Percentiles rank a stretch among this genome's conserved stretches.
Conservation (phyloP, 495 filamentous ascomycete genomes). For the Neurospora sp. region DNA sequence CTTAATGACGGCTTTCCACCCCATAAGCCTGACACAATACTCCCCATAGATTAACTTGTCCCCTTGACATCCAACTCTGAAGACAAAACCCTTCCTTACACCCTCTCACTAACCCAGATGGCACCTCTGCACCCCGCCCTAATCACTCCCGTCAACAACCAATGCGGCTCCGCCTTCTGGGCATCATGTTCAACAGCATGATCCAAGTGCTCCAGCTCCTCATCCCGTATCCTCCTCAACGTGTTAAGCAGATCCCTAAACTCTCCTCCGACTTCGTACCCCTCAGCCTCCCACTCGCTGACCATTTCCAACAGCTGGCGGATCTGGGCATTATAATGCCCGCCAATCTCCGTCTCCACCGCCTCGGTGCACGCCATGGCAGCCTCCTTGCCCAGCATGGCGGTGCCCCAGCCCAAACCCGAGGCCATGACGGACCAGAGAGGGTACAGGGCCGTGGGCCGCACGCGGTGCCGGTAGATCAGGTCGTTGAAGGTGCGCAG, state of each 20-base stretch:
- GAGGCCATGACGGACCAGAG: constrained; percentile 79
- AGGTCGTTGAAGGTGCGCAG: constrained; percentile 76
- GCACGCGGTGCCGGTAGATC: constrained; percentile 77
- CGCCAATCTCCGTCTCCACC: constrained; percentile 95
- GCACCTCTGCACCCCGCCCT: constrained; percentile 78
- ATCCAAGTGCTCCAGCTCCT: constrained; percentile 94
- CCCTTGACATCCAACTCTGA: background rate
- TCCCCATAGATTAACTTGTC: background rate
- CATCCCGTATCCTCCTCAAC: constrained; percentile 79
- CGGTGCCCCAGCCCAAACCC: constrained; percentile 81
- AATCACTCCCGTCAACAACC: constrained; percentile 79
- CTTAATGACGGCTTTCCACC: too few species aligned
- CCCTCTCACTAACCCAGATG: constrained; percentile 84
- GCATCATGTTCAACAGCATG: constrained; percentile 89
- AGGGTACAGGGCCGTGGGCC: constrained; percentile 89
- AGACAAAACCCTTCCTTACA: constrained; percentile 33
- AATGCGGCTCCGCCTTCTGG: constrained; percentile 78
- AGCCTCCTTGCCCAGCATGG: constrained; percentile 80
- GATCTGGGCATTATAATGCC: constrained; percentile 92
- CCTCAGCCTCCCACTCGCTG: constrained; percentile 48
- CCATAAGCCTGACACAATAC: background rate
- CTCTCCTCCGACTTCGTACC: constrained; percentile 72
- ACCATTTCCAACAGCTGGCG: constrained; percentile 71
- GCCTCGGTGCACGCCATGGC: constrained; percentile 99
- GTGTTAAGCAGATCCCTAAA: constrained; percentile 60